Evolutionary conservation across 1,139 yeast genomes (phyloP).

Genomic region (Blastobotrys petasosporus): DNA sequence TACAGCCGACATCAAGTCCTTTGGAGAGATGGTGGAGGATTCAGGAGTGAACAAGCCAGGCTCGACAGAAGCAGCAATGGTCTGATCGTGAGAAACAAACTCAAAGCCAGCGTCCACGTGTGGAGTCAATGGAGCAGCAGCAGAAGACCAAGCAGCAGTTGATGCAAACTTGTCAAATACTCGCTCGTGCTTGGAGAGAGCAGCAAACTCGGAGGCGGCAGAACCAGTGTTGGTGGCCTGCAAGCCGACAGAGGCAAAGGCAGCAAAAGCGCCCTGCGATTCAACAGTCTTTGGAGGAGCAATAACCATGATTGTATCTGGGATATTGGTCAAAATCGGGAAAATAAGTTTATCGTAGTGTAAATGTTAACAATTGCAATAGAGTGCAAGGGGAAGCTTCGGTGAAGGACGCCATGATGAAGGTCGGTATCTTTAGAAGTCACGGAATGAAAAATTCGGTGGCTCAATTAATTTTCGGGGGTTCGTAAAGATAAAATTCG

Average conservation of each 20-base stretch:
- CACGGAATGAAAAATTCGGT: conserved; percentile 7
- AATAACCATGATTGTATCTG: conserved; percentile 4
- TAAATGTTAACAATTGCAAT: conserved; percentile 3
- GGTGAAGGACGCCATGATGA: conserved; percentile 11
- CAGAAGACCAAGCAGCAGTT: conserved; percentile 6
- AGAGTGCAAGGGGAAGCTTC: conserved; percentile 11
- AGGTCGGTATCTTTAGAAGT: conserved; percentile 4
- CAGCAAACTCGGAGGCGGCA: no score
- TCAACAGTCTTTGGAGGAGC: conserved; percentile 8
- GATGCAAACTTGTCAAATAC: conserved; percentile 2
- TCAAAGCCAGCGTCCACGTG: conserved; percentile 4
- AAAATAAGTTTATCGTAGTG: conserved; percentile 5
- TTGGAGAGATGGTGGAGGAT: conserved; percentile 31
- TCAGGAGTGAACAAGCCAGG: conserved; percentile 18
- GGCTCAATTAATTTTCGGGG: conserved; percentile 3
- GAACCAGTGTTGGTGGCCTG: conserved; percentile 1
- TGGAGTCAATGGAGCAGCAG: conserved; percentile 9
- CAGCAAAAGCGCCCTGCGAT: background rate
- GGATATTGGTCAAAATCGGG: background rate
- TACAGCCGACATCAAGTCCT: conserved; percentile 25
- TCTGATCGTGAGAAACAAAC: background rate
- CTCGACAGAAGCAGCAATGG: background rate
- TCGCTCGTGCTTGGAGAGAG: background rate
- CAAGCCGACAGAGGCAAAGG: background rate
- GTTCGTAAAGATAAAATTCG: conserved; percentile 5